Evolutionary conservation across 306 rosid species (phyloP).

Genomic region (Dryas alaskensis): DNA sequence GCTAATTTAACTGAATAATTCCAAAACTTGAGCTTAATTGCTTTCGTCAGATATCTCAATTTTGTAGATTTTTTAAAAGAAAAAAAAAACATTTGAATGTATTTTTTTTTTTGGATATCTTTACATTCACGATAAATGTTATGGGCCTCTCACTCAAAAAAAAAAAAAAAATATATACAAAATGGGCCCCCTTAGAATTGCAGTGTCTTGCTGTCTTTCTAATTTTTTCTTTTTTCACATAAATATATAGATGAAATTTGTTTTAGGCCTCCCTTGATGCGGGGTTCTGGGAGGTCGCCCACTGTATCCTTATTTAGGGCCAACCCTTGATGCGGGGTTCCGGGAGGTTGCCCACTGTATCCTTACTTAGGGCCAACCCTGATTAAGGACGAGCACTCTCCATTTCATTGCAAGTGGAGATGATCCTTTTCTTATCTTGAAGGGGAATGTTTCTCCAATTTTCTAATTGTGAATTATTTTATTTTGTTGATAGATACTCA

Average conservation of each 20-base stretch:
- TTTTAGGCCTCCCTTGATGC: too few relatives aligned
- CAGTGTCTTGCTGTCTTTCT: too few relatives aligned
- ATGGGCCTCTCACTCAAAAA: not conserved
- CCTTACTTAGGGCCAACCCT: not conserved
- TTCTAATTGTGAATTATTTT: not conserved
- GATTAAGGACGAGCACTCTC: not conserved
- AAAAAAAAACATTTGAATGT: too few relatives aligned
- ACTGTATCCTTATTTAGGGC: too few relatives aligned
- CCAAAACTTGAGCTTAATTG: not conserved
- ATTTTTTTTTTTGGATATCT: too few relatives aligned
- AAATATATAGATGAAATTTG: too few relatives aligned
- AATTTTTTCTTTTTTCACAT: too few relatives aligned
- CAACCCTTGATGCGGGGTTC: too few relatives aligned
- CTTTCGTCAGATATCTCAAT: not conserved
- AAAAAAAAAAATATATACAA: not conserved
- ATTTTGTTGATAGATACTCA: conserved; percentile 52
- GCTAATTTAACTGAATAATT: not conserved
- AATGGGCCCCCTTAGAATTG: not conserved
- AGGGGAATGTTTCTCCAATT: not conserved
- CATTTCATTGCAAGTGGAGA: not conserved
- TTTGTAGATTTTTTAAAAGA: too few relatives aligned
- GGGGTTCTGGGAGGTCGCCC: too few relatives aligned
- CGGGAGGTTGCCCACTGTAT: too few relatives aligned
- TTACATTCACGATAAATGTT: not conserved
- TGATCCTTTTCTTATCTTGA: not conserved